Percentiles rank a stretch among this genome's conserved stretches.
These are phyloP conservation scores for Colletotrichum coccodes DNA, from an alignment of 2,329 filamentous ascomycete genomes.

Conservation along the genomic window DNA sequence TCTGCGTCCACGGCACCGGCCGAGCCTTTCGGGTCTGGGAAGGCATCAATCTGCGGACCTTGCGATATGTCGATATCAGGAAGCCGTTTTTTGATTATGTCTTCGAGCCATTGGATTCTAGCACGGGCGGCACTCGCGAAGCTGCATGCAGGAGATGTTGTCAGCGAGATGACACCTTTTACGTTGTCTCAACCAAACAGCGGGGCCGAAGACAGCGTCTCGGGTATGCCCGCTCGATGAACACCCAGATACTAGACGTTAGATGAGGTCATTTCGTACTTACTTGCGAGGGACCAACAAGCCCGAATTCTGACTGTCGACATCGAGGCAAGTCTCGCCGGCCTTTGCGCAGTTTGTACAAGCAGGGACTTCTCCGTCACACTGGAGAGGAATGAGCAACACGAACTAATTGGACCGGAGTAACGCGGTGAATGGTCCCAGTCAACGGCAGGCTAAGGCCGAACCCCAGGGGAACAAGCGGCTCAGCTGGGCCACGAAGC, in stretches of 20 bases:
- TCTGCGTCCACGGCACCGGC: slow-evolving; percentile 16
- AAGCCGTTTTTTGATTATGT: slow-evolving; percentile 39
- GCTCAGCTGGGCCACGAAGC: background rate
- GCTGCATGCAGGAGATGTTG: slow-evolving; percentile 6
- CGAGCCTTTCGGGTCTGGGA: slow-evolving; percentile 31
- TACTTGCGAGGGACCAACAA: slow-evolving; percentile 47
- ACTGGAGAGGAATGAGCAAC: slow-evolving; percentile 36
- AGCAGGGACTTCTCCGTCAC: slow-evolving; percentile 48
- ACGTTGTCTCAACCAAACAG: background rate
- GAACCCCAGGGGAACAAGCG: background rate
- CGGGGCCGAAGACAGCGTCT: too few relatives aligned
- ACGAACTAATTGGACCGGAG: background rate
- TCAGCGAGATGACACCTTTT: slow-evolving; percentile 1
- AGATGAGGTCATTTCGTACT: slow-evolving; percentile 23
- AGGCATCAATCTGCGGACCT: slow-evolving; percentile 40
- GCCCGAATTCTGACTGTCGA: slow-evolving; percentile 47
- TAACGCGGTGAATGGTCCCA: background rate
- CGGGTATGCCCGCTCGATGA: background rate
- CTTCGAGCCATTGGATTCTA: slow-evolving; percentile 47
- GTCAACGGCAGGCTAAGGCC: background rate
- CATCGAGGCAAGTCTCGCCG: slow-evolving; percentile 46
- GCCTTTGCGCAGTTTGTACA: slow-evolving; percentile 49
- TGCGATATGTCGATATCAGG: slow-evolving; percentile 42
- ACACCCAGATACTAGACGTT: background rate
- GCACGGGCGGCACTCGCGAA: slow-evolving; percentile 39